Evolutionary conservation across 768 basidiomycete species (phyloP), one percentile per base, ranked within the genome.

Genomic region (Tylopilus sp.): DNA sequence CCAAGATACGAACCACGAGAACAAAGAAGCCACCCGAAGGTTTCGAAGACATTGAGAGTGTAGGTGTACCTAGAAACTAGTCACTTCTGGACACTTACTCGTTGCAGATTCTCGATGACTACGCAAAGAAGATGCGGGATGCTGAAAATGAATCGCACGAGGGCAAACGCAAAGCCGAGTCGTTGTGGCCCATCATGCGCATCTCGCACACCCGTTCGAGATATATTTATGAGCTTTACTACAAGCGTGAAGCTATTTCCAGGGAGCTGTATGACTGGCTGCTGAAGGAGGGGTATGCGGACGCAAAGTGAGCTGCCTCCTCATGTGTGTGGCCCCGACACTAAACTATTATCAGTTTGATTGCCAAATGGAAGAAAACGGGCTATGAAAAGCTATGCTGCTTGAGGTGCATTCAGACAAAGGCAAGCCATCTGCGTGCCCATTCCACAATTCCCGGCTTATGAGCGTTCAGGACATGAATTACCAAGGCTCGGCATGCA

Each of bases 311-410:
- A 64, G 90, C 79, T 26, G 12, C 40, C 35, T 26, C 35, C 38
- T 44, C 28, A 31, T 48, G 41, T 39, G 25, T 51, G n/a, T 47
- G 43, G 18, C 17, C 31, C 49, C 35, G 25, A 30, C 42, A 26
- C 57, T 56, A 53, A 53, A 22, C 26, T 30, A 35, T 35, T 47
- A 35, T 23, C 57, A 98, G 95, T 66, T 73, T 98, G 66, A 88
- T 99, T 66, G 97, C 97, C 33, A 99, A 99, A 70, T 99, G 97
- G 97, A 98, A 98, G 77, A 99, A 98, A 73, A 76, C 85, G 12
- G 97, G 97, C 6, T 99, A 98, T 68, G 97, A 98, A 72, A 99
- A 98, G 68, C 76, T 99, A 7, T 99, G 97, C 68, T 99, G 97
- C 65, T 72, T 98, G 46, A 78, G 97, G 40, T 99, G 97, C 69